These are phyloP conservation scores for Coniella lustricola DNA, from an alignment of 2,329 filamentous ascomycete species.

Conservation along the genomic window DNA sequence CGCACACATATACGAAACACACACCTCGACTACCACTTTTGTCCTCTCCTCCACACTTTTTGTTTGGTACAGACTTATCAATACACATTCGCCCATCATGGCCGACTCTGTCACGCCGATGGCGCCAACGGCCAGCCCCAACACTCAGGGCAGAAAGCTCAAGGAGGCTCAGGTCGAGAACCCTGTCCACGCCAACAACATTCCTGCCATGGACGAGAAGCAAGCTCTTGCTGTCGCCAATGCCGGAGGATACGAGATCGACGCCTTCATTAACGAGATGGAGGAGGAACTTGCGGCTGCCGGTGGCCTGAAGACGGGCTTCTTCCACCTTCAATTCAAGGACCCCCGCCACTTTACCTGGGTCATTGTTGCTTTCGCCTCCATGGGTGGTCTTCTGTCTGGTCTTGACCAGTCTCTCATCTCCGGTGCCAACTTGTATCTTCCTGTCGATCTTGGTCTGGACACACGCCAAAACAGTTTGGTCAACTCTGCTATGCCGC, in stretches of 20 bases:
- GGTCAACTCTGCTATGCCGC: constrained; percentile 63
- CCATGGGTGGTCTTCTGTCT: constrained; percentile 65
- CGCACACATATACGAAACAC: too few relatives aligned
- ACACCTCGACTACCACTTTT: too few relatives aligned
- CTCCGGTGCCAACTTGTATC: constrained; percentile 60
- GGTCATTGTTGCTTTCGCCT: constrained; percentile 63
- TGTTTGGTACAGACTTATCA: too few relatives aligned
- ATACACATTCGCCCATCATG: constrained; percentile 10
- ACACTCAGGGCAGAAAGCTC: constrained; percentile 12
- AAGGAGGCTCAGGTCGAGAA: constrained; percentile 21
- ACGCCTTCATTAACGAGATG: constrained; percentile 34
- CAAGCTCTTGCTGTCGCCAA: constrained; percentile 31
- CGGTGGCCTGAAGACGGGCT: constrained; percentile 26
- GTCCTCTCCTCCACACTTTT: not conserved
- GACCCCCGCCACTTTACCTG: constrained; percentile 61
- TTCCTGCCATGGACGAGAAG: constrained; percentile 22
- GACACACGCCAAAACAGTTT: constrained; percentile 52
- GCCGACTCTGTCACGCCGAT: constrained; percentile 12
- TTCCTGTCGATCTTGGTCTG: constrained; percentile 53
- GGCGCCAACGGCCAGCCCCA: constrained; percentile 9
- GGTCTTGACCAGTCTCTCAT: constrained; percentile 69
- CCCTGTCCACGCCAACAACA: constrained; percentile 14
- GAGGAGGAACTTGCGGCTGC: constrained; percentile 31
- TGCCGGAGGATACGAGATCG: constrained; percentile 29
- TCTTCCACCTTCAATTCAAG: constrained; percentile 51